Percentiles rank a stretch among this genome's conserved stretches.
Evolutionary conservation across 345 rosid species (phyloP).

Genomic region (Barbarea vulgaris): DNA sequence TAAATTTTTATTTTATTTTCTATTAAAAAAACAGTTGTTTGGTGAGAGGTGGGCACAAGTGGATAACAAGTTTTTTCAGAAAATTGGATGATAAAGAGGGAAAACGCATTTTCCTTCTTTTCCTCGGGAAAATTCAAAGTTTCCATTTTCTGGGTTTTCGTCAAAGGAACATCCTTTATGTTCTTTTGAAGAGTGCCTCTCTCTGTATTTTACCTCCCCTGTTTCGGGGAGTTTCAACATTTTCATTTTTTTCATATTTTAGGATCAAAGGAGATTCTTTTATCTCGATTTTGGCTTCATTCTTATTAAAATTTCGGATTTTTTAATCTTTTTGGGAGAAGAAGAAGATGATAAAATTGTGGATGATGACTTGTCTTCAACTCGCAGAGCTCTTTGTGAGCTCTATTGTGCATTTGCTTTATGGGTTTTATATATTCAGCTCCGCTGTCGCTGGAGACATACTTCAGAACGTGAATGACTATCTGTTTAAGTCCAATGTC

Average conservation of each 20-base stretch:
- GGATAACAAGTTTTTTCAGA: conserved; percentile 19
- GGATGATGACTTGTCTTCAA: conserved; percentile 67
- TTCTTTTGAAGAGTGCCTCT: conserved; percentile 24
- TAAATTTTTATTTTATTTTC: neutral
- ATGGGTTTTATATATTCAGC: conserved; percentile 87
- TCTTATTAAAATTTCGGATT: neutral
- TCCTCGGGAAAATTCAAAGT: conserved; percentile 24
- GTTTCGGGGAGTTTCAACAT: conserved; percentile 22
- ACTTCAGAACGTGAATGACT: conserved; percentile 53
- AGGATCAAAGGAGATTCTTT: conserved; percentile 20
- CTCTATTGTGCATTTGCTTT: conserved; percentile 73
- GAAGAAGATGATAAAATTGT: conserved; percentile 61
- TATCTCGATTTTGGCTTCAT: neutral
- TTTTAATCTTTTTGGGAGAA: neutral
- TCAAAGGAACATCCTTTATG: conserved; percentile 36
- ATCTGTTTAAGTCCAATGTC: conserved; percentile 57
- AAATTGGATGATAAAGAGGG: conserved; percentile 33
- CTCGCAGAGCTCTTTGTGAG: conserved; percentile 82
- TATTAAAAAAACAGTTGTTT: neutral
- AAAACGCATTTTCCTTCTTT: conserved; percentile 9
- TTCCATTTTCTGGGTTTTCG: conserved; percentile 35
- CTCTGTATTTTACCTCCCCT: conserved; percentile 30
- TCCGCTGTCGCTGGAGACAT: conserved; percentile 89
- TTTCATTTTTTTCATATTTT: neutral
- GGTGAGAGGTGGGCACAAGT: conserved; percentile 42